Base-by-base conservation (phyloP, 2,329 filamentous ascomycete genomes). In the Proliferodiscus dingleyae region DNA sequence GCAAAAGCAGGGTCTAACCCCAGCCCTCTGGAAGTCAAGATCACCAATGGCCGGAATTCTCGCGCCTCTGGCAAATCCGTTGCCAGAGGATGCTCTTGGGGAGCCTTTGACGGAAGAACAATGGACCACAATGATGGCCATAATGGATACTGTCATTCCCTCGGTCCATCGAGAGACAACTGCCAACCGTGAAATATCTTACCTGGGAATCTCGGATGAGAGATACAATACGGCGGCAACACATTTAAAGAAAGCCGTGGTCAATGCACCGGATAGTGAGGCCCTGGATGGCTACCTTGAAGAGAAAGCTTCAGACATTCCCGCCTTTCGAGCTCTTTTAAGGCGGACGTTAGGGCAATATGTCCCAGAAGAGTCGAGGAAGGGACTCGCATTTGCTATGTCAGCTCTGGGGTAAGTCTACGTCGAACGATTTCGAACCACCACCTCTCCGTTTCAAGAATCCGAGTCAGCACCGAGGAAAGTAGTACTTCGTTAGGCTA, bases 91-190 rank as follows among this genome's bases (percentile, higher is more conserved):
- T 4, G 60, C 61, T 16, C 8, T 51, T 0, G 57, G 55, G 5
- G 57, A 62, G 49, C 73, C 70, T 57, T 71, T 75, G 56, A 67
- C 62, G 32, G 64, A 69, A 39, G 61, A 65, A 15, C 73, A 80
- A 64, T 82, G 78, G 79, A 61, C 68, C 30, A 72, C 74, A 2
- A 58, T 81, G 33, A 68, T 73, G 53, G 68, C 77, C 2, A 63
- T 82, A 5, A 62, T 81, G 32, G 78, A 82, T 52, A 75, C 73
- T n/a, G 64, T 78, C 15, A 65, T 87, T 24, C 81, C 83, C 2
- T 73, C 80, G 16, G 70, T 87, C 50, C 71, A 69, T 16, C 60
- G 69, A 11, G 65, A 69, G 11, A 37, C 54, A 13, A 30, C 16
- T 3, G 24, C 37, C 18, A 26, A 46, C 22, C 15, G 23, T 30